phyloP scores from a whole-genome alignment of 177 flowering plant species.

The Telopea speciosissima region DNA sequence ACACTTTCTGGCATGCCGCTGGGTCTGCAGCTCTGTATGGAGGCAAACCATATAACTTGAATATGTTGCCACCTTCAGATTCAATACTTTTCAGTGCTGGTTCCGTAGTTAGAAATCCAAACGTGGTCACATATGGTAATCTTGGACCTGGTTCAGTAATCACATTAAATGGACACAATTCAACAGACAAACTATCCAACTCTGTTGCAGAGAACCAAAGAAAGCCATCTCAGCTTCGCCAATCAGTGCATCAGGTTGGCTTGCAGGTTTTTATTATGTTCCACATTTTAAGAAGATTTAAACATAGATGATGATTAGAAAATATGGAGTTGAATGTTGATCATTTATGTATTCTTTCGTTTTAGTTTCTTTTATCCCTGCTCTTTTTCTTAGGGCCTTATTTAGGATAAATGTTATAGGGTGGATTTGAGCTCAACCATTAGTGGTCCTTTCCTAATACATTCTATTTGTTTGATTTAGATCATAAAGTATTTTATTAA shows the following conservation, averaged over 20 bases:
- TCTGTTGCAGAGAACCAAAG: conserved; percentile 16
- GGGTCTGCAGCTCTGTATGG: conserved; percentile 24
- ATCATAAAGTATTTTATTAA: too few relatives aligned
- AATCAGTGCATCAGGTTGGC: conserved; percentile 20
- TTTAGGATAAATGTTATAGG: too few relatives aligned
- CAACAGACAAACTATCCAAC: conserved; percentile 9
- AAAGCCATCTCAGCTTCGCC: conserved; percentile 27
- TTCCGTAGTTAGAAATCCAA: conserved; percentile 18
- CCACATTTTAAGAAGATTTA: conserved; percentile 11
- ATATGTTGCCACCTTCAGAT: conserved; percentile 20
- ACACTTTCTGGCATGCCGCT: conserved; percentile 24
- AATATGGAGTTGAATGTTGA: too few relatives aligned
- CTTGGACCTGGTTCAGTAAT: conserved; percentile 5
- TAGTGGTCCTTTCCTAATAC: too few relatives aligned
- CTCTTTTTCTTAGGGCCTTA: too few relatives aligned
- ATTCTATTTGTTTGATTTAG: too few relatives aligned
- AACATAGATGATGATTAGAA: too few relatives aligned
- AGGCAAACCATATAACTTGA: conserved; percentile 19
- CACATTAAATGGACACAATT: conserved; percentile 4
- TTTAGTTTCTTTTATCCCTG: too few relatives aligned
- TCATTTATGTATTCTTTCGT: too few relatives aligned
- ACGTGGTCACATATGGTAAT: conserved; percentile 6
- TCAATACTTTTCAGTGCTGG: conserved; percentile 12
- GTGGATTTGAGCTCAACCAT: too few relatives aligned
- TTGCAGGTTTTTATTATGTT: background rate